Evolutionary conservation across 2,329 filamentous ascomycete species (phyloP).

Genomic region (Calonectria ilicicola): DNA sequence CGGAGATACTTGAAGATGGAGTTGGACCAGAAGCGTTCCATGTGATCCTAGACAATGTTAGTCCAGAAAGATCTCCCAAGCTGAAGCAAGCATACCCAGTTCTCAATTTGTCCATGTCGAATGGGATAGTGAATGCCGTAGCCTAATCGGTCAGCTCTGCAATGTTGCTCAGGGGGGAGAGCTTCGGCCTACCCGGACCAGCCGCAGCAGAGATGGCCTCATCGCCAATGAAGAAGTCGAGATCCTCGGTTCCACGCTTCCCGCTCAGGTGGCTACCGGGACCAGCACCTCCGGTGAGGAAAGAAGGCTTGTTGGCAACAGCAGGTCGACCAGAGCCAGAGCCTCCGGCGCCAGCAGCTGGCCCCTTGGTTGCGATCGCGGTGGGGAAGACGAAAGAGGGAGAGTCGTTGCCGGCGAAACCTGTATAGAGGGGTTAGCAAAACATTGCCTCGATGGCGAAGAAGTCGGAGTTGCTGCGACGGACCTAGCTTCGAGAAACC

Average conservation of each 20-base stretch:
- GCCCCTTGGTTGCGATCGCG: constrained; percentile 94
- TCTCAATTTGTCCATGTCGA: constrained; percentile 97
- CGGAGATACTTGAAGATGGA: constrained; percentile 99
- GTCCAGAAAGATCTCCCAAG: constrained; percentile 22
- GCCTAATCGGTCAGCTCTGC: constrained; percentile 61
- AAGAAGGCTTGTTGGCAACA: constrained; percentile 94
- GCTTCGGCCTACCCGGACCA: constrained; percentile 75
- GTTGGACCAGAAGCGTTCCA: constrained; percentile 99
- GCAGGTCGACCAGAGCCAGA: constrained; percentile 89
- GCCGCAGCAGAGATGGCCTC: constrained; percentile 87
- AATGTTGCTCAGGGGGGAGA: constrained; percentile 12
- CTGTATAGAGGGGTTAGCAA: constrained; percentile 60
- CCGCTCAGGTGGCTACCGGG: constrained; percentile 83
- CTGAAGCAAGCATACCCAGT: constrained; percentile 78
- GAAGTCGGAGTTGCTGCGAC: constrained; percentile 44
- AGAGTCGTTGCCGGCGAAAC: constrained; percentile 98
- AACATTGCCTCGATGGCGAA: constrained; percentile 10
- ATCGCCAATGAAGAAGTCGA: constrained; percentile 99
- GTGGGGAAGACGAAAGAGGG: constrained; percentile 99
- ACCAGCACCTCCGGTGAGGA: constrained; percentile 90
- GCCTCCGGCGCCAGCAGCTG: constrained; percentile 76
- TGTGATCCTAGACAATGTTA: constrained; percentile 79
- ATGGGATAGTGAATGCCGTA: constrained; percentile 99
- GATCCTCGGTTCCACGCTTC: constrained; percentile 96
- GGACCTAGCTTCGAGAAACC: constrained; percentile 98